Percentiles rank a stretch among this genome's conserved stretches.
Evolutionary conservation across 148 eudicot genomes (phyloP).

Genomic region (Rhododendron ovatum): DNA sequence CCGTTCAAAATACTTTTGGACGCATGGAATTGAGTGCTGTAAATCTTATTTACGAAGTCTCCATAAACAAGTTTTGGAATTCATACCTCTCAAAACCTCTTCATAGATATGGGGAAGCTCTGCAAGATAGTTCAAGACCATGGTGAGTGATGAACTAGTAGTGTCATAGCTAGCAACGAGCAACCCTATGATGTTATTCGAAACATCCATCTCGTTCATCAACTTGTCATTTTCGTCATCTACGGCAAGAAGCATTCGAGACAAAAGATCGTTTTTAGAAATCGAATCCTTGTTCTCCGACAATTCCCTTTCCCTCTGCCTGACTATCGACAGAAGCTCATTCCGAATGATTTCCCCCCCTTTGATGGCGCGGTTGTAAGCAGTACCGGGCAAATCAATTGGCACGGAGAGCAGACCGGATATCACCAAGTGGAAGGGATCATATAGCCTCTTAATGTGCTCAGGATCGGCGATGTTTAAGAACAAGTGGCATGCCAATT

Average conservation of each 20-base stretch:
- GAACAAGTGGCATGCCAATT: slow-evolving; percentile 17
- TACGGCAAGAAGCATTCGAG: slow-evolving; percentile 11
- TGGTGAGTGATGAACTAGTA: slow-evolving; percentile 30
- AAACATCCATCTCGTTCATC: slow-evolving; percentile 21
- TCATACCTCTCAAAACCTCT: slow-evolving; percentile 27
- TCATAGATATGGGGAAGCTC: slow-evolving; percentile 34
- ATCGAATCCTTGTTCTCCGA: not conserved
- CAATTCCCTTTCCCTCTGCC: slow-evolving; percentile 8
- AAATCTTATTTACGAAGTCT: too few species aligned
- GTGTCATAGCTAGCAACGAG: slow-evolving; percentile 35
- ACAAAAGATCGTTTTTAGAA: slow-evolving; percentile 9
- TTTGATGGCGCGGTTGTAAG: slow-evolving; percentile 17
- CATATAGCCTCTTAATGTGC: not conserved
- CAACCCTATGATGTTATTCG: slow-evolving; percentile 24
- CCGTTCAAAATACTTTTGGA: too few species aligned
- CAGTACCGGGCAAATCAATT: slow-evolving; percentile 20
- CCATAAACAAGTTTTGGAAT: not conserved
- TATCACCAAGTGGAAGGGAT: slow-evolving; percentile 10
- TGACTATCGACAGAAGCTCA: slow-evolving; percentile 13
- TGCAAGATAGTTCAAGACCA: slow-evolving; percentile 33
- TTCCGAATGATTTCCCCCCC: slow-evolving; percentile 17
- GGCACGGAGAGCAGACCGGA: slow-evolving; percentile 25
- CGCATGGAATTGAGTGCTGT: too few species aligned
- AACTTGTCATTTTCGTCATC: slow-evolving; percentile 6
- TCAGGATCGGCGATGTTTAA: not conserved